A percentile compares a stretch with the other conserved stretches of the same genome.
phyloP scores from a whole-genome alignment of 805 yeast genomes.

The Hanseniaspora occidentalis region DNA sequence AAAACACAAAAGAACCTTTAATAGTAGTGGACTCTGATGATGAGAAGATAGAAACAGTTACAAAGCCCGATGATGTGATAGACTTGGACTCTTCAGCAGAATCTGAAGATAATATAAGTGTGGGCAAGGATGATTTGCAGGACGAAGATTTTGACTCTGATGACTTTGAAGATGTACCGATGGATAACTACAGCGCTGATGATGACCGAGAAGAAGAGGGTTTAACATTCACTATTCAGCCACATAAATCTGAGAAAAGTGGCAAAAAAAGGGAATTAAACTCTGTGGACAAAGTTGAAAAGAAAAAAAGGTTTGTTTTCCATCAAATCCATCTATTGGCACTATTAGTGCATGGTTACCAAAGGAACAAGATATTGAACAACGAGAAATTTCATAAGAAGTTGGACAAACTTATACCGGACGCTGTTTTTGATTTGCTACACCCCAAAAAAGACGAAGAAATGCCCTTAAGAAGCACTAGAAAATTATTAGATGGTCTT shows the following conservation, averaged over 20 bases:
- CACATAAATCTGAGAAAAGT: not conserved
- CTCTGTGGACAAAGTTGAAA: not conserved
- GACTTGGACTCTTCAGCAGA: not conserved
- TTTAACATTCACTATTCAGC: conserved; percentile 4
- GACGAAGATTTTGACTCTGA: not conserved
- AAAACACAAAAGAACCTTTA: not conserved
- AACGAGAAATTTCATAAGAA: conserved; percentile 28
- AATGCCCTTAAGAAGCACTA: conserved; percentile 33
- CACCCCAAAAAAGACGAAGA: conserved; percentile 31
- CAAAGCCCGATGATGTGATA: not conserved
- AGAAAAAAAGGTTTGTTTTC: not conserved
- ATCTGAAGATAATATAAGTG: not conserved
- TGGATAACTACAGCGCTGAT: not conserved
- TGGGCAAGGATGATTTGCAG: not conserved
- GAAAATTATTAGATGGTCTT: conserved; percentile 69
- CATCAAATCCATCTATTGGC: conserved; percentile 2
- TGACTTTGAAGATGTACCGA: conserved; percentile 7
- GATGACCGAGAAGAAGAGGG: not conserved
- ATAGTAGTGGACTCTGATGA: conserved; percentile 1
- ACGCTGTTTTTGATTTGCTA: conserved; percentile 32
- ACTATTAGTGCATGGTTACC: conserved; percentile 37
- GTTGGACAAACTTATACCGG: conserved; percentile 38
- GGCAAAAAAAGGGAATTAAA: not conserved
- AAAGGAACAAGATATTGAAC: conserved; percentile 67
- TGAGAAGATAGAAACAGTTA: not conserved